Base-by-base conservation (phyloP, 164 flowering plant species). In the Santalum album region DNA sequence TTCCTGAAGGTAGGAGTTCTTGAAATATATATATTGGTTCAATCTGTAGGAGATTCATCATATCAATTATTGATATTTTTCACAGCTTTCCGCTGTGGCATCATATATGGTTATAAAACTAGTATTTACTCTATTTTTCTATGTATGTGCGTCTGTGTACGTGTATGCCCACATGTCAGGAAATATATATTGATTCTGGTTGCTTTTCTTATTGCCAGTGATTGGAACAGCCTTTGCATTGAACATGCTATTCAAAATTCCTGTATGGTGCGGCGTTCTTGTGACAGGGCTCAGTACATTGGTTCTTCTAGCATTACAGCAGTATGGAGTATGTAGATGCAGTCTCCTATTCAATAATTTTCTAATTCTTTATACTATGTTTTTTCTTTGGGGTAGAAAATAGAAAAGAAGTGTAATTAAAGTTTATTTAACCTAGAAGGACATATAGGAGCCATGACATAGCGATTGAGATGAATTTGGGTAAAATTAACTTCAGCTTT, bases 191-290 rank as follows among this genome's bases (percentile, higher is more conserved):
- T 10, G 27, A 21, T 10, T 53, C 7, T 35, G 49, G 52, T 32
- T 45, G 1, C 21, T 25, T 34, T 67, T 14, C 44, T 21, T 63
- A 4, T 49, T 60, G 69, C 16, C 74, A 88, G 96, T 91, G 54
- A 84, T 86, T 22, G 96, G 96, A 43, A 86, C 96, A 34, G 96
- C 98, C 44, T 88, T 91, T 72, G 95, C 96, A n/a, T 63, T 91
- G 70, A 86, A 88, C 68, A 91, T 91, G 96, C 95, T 86, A 50
- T 86, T 84, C 77, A 72, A 54, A 2, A 80, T 88, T 62, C 96
- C 96, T 22, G 57, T 91, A 11, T 88, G 95, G 92, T 53, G 68
- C 62, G 98, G 91, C n/a, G 95, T 87, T 67, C 90, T 91, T 65
- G 74, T 91, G 45, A 86, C 95, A n/a, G 94, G 95, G 23, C 71